Evolutionary conservation across 345 rosid genomes (phyloP).

Genomic region (Durio zibethinus): DNA sequence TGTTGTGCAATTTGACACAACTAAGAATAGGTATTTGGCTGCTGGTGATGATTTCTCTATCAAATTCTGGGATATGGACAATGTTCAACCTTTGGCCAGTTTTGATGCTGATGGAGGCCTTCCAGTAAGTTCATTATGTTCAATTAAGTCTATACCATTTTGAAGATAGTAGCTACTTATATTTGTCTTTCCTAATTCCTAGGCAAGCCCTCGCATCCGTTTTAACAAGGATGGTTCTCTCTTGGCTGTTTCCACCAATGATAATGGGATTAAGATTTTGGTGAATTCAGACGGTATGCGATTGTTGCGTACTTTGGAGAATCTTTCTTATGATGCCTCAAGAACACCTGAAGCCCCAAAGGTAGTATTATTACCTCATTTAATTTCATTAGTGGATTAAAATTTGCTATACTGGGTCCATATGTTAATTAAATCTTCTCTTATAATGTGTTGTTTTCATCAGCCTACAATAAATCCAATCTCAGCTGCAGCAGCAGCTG

Average conservation of each 20-base stretch:
- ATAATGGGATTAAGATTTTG: slow-evolving; percentile 71
- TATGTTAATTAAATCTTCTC: not conserved
- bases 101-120: slow-evolving; percentile 83
- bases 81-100: slow-evolving; percentile 61
- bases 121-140: slow-evolving; percentile 38
- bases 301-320: slow-evolving; percentile 56
- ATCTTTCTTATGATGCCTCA: slow-evolving; percentile 50
- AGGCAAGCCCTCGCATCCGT: slow-evolving; percentile 83
- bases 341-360: slow-evolving; percentile 55
- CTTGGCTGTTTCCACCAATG: slow-evolving; percentile 80
- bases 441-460: slow-evolving; percentile 20
- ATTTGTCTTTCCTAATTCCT: slow-evolving; percentile 21
- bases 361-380: slow-evolving; percentile 32
- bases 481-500: slow-evolving; percentile 35
- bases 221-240: slow-evolving; percentile 81
- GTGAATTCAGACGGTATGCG: slow-evolving; percentile 73
- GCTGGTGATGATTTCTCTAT: slow-evolving; percentile 86
- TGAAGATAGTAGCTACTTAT: slow-evolving; percentile 20
- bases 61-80: slow-evolving; percentile 91
- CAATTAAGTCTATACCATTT: slow-evolving; percentile 1
- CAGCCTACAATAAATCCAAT: slow-evolving; percentile 69
- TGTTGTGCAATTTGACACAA: slow-evolving; percentile 83
- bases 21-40: slow-evolving; percentile 72
- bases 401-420: not conserved
- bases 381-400: slow-evolving; percentile 2